phyloP scores from a whole-genome alignment of 768 basidiomycete species.

The Pleurotus tuber-regium region DNA sequence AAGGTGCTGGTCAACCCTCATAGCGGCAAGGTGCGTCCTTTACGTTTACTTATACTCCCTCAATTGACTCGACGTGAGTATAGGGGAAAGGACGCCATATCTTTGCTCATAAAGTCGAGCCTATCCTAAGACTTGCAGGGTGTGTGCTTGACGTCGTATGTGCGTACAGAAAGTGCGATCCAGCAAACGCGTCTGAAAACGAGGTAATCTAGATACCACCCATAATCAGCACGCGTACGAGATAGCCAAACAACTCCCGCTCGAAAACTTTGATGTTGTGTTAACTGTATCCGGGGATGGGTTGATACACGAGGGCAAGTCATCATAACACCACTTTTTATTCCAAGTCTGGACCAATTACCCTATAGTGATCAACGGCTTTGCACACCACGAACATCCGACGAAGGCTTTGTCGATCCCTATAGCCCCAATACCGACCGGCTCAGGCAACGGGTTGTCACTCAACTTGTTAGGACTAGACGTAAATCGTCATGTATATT shows the following conservation, averaged over 20 bases:
- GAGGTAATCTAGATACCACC: slow-evolving; percentile 52
- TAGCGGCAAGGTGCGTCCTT: slow-evolving; percentile 64
- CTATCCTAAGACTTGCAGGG: slow-evolving; percentile 66
- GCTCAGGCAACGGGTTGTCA: slow-evolving; percentile 76
- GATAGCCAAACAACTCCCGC: slow-evolving; percentile 51
- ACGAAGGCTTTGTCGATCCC: slow-evolving; percentile 63
- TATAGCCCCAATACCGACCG: slow-evolving; percentile 76
- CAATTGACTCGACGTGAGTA: slow-evolving; percentile 1
- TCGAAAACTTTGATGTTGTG: slow-evolving; percentile 64
- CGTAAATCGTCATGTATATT: slow-evolving; percentile 31
- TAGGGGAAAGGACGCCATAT: slow-evolving; percentile 62
- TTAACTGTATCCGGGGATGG: slow-evolving; percentile 84
- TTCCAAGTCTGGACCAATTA: too few species aligned
- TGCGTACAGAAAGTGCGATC: slow-evolving; percentile 30
- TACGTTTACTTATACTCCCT: slow-evolving; percentile 3
- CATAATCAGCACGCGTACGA: slow-evolving; percentile 64
- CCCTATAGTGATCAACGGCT: slow-evolving; percentile 68
- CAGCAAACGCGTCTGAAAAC: background rate
- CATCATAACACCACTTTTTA: too few species aligned
- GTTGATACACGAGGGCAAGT: slow-evolving; percentile 59
- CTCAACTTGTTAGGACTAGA: slow-evolving; percentile 72
- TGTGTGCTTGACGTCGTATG: slow-evolving; percentile 63
- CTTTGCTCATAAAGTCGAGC: slow-evolving; percentile 61
- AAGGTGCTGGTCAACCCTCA: slow-evolving; percentile 78
- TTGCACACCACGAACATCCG: slow-evolving; percentile 62